These are phyloP conservation scores for Raphanus sativus DNA, from an alignment of 345 rosid species.

Conservation along the genomic window DNA sequence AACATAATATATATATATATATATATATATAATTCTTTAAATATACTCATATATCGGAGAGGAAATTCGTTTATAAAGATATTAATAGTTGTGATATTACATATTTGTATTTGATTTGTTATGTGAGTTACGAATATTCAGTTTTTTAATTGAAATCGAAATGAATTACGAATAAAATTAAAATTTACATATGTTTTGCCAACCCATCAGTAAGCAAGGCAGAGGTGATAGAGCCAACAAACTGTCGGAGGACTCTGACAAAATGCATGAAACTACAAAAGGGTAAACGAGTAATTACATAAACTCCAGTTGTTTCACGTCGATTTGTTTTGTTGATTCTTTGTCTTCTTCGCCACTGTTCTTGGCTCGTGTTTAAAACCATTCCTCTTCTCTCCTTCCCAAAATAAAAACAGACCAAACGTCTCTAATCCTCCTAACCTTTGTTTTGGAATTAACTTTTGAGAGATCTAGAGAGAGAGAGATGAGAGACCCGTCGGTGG, in stretches of 20 bases:
- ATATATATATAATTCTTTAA: too few species aligned
- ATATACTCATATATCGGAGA: too few species aligned
- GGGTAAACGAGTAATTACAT: slow-evolving; percentile 31
- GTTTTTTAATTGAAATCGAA: too few species aligned
- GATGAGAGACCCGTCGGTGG: slow-evolving; percentile 23
- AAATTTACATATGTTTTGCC: too few species aligned
- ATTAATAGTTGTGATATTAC: too few species aligned
- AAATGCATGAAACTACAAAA: slow-evolving; percentile 23
- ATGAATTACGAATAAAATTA: too few species aligned
- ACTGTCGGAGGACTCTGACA: slow-evolving; percentile 40
- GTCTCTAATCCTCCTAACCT: neutral
- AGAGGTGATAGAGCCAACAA: slow-evolving; percentile 31
- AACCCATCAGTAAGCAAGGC: neutral
- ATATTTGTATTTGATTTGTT: too few species aligned
- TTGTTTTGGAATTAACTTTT: neutral
- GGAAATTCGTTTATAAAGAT: too few species aligned
- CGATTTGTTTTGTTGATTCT: slow-evolving; percentile 39
- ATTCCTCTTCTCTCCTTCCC: neutral
- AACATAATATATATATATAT: too few species aligned
- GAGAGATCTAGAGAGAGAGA: slow-evolving; percentile 3
- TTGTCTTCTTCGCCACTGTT: slow-evolving; percentile 56
- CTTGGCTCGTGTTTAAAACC: slow-evolving; percentile 19
- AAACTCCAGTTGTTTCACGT: slow-evolving; percentile 37
- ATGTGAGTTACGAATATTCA: too few species aligned
- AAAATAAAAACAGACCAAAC: neutral